Evolutionary conservation across 2,329 filamentous ascomycete genomes (phyloP).

Genomic region (Calycina herbarum): DNA sequence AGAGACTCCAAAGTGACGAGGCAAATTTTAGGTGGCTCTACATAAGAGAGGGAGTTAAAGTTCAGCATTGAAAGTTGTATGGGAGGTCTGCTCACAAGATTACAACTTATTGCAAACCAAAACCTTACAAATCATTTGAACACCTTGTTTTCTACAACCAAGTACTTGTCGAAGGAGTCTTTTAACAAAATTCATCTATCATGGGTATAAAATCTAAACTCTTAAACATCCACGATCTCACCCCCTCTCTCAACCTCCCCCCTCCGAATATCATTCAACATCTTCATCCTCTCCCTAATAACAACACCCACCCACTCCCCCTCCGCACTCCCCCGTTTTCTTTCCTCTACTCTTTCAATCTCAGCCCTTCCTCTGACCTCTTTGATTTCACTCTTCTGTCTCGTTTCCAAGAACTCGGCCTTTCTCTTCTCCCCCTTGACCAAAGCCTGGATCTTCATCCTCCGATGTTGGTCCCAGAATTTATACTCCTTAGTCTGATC

Average conservation of each 20-base stretch:
- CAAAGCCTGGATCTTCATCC: slow-evolving; percentile 43
- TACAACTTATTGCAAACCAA: too few relatives aligned
- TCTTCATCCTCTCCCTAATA: slow-evolving; percentile 43
- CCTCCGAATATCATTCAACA: neutral
- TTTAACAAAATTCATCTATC: too few relatives aligned
- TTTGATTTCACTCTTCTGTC: slow-evolving; percentile 44
- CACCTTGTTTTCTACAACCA: too few relatives aligned
- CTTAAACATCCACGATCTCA: neutral
- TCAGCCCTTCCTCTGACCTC: slow-evolving; percentile 44
- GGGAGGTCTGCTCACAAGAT: too few relatives aligned
- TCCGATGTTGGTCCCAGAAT: slow-evolving; percentile 42
- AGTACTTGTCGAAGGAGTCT: too few relatives aligned
- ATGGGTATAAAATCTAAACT: too few relatives aligned
- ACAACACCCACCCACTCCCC: slow-evolving; percentile 49
- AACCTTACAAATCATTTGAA: too few relatives aligned
- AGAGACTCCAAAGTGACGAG: too few relatives aligned
- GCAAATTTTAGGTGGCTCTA: too few relatives aligned
- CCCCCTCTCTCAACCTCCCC: neutral
- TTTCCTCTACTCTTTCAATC: slow-evolving; percentile 36
- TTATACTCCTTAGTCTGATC: slow-evolving; percentile 45
- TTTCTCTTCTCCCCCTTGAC: slow-evolving; percentile 43
- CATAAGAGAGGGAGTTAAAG: too few relatives aligned
- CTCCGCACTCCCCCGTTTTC: slow-evolving; percentile 44
- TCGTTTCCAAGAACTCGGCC: slow-evolving; percentile 38
- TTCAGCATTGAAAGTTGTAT: too few relatives aligned